These are phyloP conservation scores for Aphanomyces stellatus DNA, from an alignment of 352 stramenopile species.

Conservation along the genomic window DNA sequence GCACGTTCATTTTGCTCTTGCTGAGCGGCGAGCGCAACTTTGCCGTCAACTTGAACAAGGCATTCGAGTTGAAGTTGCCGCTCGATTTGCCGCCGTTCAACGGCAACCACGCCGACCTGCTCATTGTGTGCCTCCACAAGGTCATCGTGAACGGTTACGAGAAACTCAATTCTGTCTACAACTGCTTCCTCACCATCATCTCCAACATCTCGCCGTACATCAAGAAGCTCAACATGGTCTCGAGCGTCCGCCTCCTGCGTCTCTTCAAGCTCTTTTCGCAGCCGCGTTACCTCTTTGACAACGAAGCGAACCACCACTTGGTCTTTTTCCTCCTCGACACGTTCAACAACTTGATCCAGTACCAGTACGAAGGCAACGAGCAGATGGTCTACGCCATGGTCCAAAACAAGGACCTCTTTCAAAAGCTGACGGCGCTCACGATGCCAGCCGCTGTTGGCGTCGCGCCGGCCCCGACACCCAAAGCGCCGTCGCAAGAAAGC, in stretches of 20 bases:
- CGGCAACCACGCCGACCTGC: conserved; percentile 94
- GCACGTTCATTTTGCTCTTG: conserved; percentile 96
- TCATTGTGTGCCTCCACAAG: conserved; percentile 97
- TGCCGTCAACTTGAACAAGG: conserved; percentile 95
- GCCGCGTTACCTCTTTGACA: conserved; percentile 89
- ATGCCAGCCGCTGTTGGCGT: conserved; percentile 65
- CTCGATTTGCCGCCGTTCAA: conserved; percentile 91
- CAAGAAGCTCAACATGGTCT: conserved; percentile 91
- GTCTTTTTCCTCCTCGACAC: conserved; percentile 96
- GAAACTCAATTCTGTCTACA: conserved; percentile 95
- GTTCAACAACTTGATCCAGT: conserved; percentile 99
- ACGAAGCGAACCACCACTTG: conserved; percentile 93
- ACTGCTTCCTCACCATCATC: conserved; percentile 98
- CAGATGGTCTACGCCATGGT: conserved; percentile 98
- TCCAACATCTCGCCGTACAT: conserved; percentile 98
- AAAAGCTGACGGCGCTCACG: conserved; percentile 81
- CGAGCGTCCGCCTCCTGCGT: conserved; percentile 93
- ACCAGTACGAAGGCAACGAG: conserved; percentile 93
- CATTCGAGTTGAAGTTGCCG: conserved; percentile 91
- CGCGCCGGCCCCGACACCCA: conserved; percentile 12
- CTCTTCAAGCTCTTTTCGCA: conserved; percentile 97
- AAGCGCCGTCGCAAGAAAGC: not conserved
- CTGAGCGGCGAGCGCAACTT: conserved; percentile 96
- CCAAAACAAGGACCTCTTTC: conserved; percentile 93
- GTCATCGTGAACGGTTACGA: conserved; percentile 96